phyloP scores from a whole-genome alignment of 2,329 filamentous ascomycete species.

The Chalaropsis thielavioides region DNA sequence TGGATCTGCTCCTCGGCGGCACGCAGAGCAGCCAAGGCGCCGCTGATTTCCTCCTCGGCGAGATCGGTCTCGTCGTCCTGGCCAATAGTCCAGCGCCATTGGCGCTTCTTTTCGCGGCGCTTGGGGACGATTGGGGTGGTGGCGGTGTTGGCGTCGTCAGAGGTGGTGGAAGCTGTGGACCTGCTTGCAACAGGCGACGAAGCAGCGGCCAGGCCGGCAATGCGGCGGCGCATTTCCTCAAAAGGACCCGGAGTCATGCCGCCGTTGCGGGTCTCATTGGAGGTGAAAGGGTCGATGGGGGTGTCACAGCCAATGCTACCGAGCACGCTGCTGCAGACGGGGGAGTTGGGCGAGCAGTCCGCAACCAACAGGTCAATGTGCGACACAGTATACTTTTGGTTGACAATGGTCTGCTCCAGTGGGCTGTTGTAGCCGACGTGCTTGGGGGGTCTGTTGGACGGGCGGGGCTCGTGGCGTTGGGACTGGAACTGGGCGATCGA shows the following conservation, averaged over 20 bases:
- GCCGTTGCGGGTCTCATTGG: constrained; percentile 43
- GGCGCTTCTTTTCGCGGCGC: constrained; percentile 44
- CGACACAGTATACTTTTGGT: constrained; percentile 45
- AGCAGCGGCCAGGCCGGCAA: constrained; percentile 34
- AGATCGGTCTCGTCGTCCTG: constrained; percentile 28
- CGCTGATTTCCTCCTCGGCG: constrained; percentile 29
- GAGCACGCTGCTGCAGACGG: constrained; percentile 21
- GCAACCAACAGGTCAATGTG: constrained; percentile 49
- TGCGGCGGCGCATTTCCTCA: constrained; percentile 45
- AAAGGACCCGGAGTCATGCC: constrained; percentile 49
- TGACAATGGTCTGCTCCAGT: constrained; percentile 48
- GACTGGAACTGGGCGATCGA: constrained; percentile 35
- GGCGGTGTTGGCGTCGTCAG: background rate
- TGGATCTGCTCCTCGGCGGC: constrained; percentile 23
- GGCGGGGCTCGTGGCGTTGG: constrained; percentile 37
- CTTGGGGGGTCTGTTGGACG: constrained; percentile 38
- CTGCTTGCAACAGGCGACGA: constrained; percentile 34
- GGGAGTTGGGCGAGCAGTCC: constrained; percentile 27
- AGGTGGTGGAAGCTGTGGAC: constrained; percentile 21
- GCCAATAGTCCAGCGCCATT: constrained; percentile 53
- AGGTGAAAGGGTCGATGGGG: constrained; percentile 36
- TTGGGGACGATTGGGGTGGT: constrained; percentile 23
- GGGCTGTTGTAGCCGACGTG: constrained; percentile 49
- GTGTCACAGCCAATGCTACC: constrained; percentile 22
- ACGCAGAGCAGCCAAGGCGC: constrained; percentile 30